Percentiles rank a stretch among this genome's conserved stretches.
These are phyloP conservation scores for Candida pseudofarinosa DNA, from an alignment of 805 yeast genomes.

Conservation along the genomic window DNA sequence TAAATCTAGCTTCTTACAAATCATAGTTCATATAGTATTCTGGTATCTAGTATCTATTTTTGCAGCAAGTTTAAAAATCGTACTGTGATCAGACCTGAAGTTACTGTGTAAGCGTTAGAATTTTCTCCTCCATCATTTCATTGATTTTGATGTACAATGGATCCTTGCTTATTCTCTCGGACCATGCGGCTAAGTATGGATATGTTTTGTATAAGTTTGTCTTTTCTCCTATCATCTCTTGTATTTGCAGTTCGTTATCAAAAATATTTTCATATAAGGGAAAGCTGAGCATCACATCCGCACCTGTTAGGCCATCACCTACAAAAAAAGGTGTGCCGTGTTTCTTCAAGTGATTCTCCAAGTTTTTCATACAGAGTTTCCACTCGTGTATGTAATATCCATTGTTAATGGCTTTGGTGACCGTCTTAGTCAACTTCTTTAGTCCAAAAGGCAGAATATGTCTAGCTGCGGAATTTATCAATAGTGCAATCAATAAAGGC, in stretches of 20 bases:
- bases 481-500: conserved; percentile 39
- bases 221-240: conserved; percentile 31
- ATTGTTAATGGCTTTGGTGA: conserved; percentile 44
- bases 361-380: conserved; percentile 25
- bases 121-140: conserved; percentile 27
- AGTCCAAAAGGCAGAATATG: conserved; percentile 45
- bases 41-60: no score
- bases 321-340: conserved; percentile 35
- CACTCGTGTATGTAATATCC: conserved; percentile 49
- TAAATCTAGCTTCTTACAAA: no score
- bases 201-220: conserved; percentile 24
- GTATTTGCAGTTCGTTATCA: conserved; percentile 33
- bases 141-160: conserved; percentile 29
- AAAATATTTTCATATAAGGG: conserved; percentile 34
- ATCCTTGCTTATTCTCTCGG: conserved; percentile 25
- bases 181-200: conserved; percentile 38
- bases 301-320: conserved; percentile 34
- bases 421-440: conserved; percentile 38
- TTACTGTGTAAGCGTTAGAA: no score
- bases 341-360: conserved; percentile 20
- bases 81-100: no score
- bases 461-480: conserved; percentile 38
- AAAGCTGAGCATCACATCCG: conserved; percentile 35
- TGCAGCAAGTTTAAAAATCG: no score
- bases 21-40: no score